These are phyloP conservation scores for Alternaria viburni DNA, from an alignment of 2,329 filamentous ascomycete species.

Conservation along the genomic window DNA sequence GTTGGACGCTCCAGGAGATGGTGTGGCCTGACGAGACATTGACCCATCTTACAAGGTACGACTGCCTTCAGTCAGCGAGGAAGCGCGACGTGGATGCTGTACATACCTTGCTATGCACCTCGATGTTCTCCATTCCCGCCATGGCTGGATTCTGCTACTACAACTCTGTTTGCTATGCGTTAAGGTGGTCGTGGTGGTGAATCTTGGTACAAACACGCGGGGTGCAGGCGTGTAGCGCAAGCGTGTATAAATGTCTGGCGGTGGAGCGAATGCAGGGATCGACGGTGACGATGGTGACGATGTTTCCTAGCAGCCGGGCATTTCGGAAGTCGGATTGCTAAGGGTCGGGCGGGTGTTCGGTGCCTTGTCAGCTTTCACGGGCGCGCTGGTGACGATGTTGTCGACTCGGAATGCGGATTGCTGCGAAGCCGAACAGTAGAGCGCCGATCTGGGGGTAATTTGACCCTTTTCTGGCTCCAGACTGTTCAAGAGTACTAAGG, in stretches of 20 bases:
- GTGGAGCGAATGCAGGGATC: constrained; percentile 4
- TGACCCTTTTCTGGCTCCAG: background rate
- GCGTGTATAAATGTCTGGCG: background rate
- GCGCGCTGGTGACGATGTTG: background rate
- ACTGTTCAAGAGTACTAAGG: background rate
- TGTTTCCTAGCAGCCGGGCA: constrained; percentile 2
- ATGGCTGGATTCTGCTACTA: constrained; percentile 55
- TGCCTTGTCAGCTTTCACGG: background rate
- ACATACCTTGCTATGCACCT: constrained; percentile 94
- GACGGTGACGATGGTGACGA: background rate
- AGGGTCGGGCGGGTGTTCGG: background rate
- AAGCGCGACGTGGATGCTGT: background rate
- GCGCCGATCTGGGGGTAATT: background rate
- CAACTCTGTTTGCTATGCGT: background rate
- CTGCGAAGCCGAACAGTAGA: background rate
- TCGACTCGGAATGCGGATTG: constrained; percentile 2
- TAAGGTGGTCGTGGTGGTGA: background rate
- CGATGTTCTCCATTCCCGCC: constrained; percentile 95
- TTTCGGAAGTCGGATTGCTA: constrained; percentile 1
- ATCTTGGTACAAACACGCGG: constrained; percentile 3
- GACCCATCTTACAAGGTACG: constrained; percentile 97
- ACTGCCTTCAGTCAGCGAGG: constrained; percentile 61
- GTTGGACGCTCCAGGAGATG: constrained; percentile 96
- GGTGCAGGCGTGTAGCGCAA: constrained; percentile 8
- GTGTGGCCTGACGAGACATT: constrained; percentile 88